Evolutionary conservation across 352 stramenopile genomes (phyloP), one percentile per base, ranked within the genome.

Genomic region (Globisporangium perplexum): DNA sequence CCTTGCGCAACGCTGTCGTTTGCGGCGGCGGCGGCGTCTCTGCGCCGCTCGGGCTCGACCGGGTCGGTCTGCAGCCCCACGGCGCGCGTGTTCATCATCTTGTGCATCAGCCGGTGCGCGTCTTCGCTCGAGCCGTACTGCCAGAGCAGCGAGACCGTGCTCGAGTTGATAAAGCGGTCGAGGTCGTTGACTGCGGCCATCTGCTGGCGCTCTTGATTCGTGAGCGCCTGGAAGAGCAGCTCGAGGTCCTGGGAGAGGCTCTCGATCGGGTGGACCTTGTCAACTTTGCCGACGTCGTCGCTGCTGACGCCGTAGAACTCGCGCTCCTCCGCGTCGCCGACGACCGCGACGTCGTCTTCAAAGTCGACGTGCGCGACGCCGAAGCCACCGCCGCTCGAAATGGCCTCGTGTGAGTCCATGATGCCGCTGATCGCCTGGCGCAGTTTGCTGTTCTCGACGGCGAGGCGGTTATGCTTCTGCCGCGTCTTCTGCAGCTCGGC

Each of bases 121-220:
- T 77, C 64, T 35, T 78, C 68, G 14, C 63, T 70, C 8, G 79
- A 77, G 2, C 77, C 76, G 50, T 86, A 81, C 36, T 77, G 71
- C 79, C 79, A 90, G 18, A 90, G 71, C 39, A 88, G 63, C 17
- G 72, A 68, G 4, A 88, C 74, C 0, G 81, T 71, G 39, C 63
- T 78, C 22, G 76, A 86, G 55, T 88, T 82, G 57, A 88, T 82
- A 57, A 83, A 88, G 22, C 76, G 68, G 30, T 90, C 79, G 53
- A 88, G 65, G 35, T 77, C 62, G 53, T 85, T 84, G 4, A 90
- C 50, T 10, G 76, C 47, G 2, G 46, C 43, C 20, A 79, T 52
- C 48, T 79, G 76, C 3, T 66, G 52, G 11, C 63, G 62, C 41
- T 81, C 76, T 15, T 70, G 63, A 1, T 72, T 54, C 5, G 69